Conservation (phyloP, 345 rosid genomes). For the Psidium friedrichsthalianum region DNA sequence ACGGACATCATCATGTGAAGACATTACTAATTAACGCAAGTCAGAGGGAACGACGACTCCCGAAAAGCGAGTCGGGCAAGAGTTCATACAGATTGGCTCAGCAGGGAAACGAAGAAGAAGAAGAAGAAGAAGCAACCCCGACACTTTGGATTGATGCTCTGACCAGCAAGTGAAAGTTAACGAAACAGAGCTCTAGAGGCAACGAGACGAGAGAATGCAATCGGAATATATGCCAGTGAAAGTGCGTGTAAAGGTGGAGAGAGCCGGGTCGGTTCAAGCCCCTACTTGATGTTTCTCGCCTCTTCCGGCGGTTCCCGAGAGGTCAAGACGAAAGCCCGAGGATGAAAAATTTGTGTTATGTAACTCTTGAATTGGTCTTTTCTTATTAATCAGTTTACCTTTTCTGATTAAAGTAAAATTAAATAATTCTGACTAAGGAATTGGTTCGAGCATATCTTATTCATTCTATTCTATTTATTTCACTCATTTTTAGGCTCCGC, state of each 20-base stretch:
- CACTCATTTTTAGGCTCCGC: too few relatives aligned
- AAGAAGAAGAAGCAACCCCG: not conserved
- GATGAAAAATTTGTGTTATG: not conserved
- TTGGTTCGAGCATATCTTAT: not conserved
- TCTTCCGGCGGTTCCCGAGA: not conserved
- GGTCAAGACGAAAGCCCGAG: not conserved
- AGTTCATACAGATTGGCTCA: not conserved
- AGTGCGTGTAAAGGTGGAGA: not conserved
- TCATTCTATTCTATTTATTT: not conserved
- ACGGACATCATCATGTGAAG: not conserved
- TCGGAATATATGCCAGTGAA: not conserved
- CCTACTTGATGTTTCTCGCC: not conserved
- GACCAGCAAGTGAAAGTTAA: not conserved
- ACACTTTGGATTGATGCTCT: not conserved
- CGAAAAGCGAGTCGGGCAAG: not conserved
- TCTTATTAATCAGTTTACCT: not conserved
- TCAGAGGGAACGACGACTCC: not conserved
- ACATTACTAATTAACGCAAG: not conserved
- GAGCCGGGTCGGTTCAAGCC: not conserved
- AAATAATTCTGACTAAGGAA: rapidly evolving
- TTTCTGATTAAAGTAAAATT: not conserved
- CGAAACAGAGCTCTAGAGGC: not conserved
- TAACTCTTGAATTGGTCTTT: not conserved
- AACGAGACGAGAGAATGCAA: not conserved
- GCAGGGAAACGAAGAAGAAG: not conserved